Conservation (phyloP, 2,329 filamentous ascomycete species). For the Colletotrichum plurivorum region DNA sequence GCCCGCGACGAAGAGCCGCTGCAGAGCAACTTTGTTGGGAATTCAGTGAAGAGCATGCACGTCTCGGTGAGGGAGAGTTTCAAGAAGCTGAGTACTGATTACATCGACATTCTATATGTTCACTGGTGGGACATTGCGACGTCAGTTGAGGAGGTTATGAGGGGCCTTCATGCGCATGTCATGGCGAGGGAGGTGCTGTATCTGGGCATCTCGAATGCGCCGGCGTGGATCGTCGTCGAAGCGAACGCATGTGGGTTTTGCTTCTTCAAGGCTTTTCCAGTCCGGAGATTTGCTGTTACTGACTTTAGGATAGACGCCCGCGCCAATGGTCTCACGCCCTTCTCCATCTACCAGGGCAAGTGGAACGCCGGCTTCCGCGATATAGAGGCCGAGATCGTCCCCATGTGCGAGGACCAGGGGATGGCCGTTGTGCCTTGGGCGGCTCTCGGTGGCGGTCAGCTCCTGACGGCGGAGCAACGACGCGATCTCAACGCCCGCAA, state of each 20-base stretch:
- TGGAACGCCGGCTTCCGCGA: constrained; percentile 53
- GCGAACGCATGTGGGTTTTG: constrained; percentile 51
- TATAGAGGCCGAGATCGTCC: constrained; percentile 57
- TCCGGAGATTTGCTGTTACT: too few relatives aligned
- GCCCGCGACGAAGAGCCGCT: constrained; percentile 53
- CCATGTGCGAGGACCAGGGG: constrained; percentile 56
- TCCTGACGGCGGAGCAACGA: constrained; percentile 56
- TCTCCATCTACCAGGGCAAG: constrained; percentile 55
- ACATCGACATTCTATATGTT: constrained; percentile 59
- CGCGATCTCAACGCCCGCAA: constrained; percentile 35
- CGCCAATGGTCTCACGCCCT: constrained; percentile 51
- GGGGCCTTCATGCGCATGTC: constrained; percentile 56
- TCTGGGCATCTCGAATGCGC: constrained; percentile 55
- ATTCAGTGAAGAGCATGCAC: constrained; percentile 56
- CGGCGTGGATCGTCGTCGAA: constrained; percentile 54
- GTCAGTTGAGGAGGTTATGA: constrained; percentile 58
- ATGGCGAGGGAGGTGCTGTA: constrained; percentile 57
- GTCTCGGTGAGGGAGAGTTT: constrained; percentile 58
- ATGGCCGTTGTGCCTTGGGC: constrained; percentile 73
- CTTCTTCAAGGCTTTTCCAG: too few relatives aligned
- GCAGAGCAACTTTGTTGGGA: constrained; percentile 58
- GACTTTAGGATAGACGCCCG: constrained; percentile 43
- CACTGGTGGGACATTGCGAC: constrained; percentile 60
- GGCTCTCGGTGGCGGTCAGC: constrained; percentile 65
- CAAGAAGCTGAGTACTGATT: constrained; percentile 58